Evolutionary conservation across 768 basidiomycete genomes (phyloP).

Genomic region (Mycena leptocephala): DNA sequence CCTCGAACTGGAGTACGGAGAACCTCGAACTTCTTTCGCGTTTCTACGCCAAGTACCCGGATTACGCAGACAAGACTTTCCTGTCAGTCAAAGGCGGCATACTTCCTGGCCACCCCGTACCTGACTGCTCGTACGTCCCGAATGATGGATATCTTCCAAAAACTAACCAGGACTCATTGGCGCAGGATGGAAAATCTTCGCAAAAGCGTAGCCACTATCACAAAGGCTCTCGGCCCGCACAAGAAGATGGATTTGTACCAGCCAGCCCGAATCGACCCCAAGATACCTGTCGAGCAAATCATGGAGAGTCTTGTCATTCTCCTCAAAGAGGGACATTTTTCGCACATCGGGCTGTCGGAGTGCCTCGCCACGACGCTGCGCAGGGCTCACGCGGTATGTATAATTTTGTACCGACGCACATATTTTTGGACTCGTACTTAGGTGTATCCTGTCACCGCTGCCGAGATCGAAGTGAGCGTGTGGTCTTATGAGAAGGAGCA

Average conservation of each 20-base stretch:
- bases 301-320: constrained; percentile 61
- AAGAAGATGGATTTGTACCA: constrained; percentile 77
- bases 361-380: constrained; percentile 64
- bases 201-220: constrained; percentile 61
- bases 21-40: constrained; percentile 61
- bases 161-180: background rate
- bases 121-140: constrained; percentile 28
- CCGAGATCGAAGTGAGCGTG: constrained; percentile 79
- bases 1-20: background rate
- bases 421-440: too few species aligned
- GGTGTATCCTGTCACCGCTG: constrained; percentile 65
- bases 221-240: constrained; percentile 61
- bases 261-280: constrained; percentile 63
- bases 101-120: background rate
- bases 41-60: constrained; percentile 63
- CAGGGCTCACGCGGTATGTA: constrained; percentile 45
- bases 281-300: constrained; percentile 61
- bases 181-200: constrained; percentile 24
- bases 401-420: too few species aligned
- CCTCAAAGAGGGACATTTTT: constrained; percentile 70
- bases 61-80: constrained; percentile 51
- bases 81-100: constrained; percentile 51
- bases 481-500: constrained; percentile 72
- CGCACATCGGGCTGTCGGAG: too few species aligned
- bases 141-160: background rate